phyloP scores from a whole-genome alignment of 495 filamentous ascomycete genomes.

The Lasiosphaeria hispida region DNA sequence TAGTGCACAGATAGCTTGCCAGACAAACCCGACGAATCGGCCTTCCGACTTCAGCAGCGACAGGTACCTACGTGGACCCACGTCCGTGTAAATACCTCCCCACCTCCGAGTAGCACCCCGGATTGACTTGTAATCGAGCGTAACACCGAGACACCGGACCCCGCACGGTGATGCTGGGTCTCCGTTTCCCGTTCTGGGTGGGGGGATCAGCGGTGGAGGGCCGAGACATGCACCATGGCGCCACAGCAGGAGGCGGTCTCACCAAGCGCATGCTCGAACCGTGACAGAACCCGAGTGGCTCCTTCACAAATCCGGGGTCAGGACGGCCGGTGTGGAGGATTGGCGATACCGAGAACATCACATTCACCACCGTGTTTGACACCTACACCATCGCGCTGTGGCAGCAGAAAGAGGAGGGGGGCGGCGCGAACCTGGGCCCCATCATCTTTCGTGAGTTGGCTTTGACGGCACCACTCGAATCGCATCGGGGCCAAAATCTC shows the following conservation, averaged over 20 bases:
- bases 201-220: too few species aligned
- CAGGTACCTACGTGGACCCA: too few species aligned
- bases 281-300: not conserved
- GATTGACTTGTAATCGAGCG: too few species aligned
- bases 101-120: too few species aligned
- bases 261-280: too few species aligned
- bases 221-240: not conserved
- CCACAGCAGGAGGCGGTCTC: not conserved
- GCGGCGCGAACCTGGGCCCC: constrained; percentile 19
- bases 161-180: too few species aligned
- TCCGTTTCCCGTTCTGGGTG: too few species aligned
- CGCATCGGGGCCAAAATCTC: not conserved
- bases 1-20: too few species aligned
- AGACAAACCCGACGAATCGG: too few species aligned
- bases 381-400: constrained; percentile 23
- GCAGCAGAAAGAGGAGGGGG: constrained; percentile 12
- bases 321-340: constrained; percentile 12
- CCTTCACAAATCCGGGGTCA: not conserved
- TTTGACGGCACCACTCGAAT: not conserved
- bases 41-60: too few species aligned
- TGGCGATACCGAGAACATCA: constrained; percentile 17
- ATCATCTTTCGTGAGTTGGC: constrained; percentile 17
- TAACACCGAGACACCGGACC: too few species aligned
- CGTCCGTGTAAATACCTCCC: too few species aligned
- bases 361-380: constrained; percentile 11